These are phyloP conservation scores for Fusarium falciforme DNA, from an alignment of 2,329 filamentous ascomycete genomes.

Conservation along the genomic window DNA sequence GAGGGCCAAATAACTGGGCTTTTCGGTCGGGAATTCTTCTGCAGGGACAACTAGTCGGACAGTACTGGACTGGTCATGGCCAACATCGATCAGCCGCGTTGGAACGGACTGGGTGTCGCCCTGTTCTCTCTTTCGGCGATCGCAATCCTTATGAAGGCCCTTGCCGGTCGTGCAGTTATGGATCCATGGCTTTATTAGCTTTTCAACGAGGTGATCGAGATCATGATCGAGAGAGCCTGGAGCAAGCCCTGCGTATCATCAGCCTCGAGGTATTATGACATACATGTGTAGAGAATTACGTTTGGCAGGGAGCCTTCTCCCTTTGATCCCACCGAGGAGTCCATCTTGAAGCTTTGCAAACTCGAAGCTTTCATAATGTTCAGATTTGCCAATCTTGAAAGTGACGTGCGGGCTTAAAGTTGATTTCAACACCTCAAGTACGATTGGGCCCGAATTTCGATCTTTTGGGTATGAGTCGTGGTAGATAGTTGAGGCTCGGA, in stretches of 20 bases:
- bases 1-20: neutral
- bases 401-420: neutral
- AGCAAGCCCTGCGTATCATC: neutral
- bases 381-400: neutral
- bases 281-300: neutral
- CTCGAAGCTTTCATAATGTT: neutral
- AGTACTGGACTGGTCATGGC: neutral
- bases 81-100: constrained; percentile 7
- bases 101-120: neutral
- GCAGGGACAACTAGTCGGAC: neutral
- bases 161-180: neutral
- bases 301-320: neutral
- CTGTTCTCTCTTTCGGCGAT: neutral
- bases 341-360: neutral
- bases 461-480: neutral
- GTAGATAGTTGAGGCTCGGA: neutral
- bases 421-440: neutral
- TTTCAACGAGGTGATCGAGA: neutral
- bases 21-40: neutral
- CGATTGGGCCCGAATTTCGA: neutral
- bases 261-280: neutral
- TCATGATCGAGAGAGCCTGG: neutral
- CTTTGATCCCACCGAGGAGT: neutral
- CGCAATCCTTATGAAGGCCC: neutral
- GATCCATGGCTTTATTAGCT: neutral